phyloP scores from a whole-genome alignment of 345 rosid species.

The Pugionium dolabratum region DNA sequence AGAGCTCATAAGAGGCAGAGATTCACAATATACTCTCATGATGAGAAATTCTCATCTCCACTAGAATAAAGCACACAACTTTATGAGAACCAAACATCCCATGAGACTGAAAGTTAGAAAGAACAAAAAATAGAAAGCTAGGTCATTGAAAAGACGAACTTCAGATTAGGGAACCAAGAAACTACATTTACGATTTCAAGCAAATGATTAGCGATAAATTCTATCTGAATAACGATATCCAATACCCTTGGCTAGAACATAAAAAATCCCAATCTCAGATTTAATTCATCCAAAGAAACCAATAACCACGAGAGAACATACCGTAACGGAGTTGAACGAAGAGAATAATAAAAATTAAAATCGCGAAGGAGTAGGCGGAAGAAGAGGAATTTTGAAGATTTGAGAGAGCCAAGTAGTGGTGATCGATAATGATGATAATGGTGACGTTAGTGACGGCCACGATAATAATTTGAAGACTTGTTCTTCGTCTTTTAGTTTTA shows the following conservation, averaged over 20 bases:
- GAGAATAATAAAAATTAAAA: neutral
- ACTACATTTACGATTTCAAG: neutral
- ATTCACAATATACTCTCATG: neutral
- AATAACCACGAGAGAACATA: conserved; percentile 14
- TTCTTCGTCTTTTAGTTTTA: neutral
- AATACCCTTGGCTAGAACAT: too few species aligned
- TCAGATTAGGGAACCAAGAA: neutral
- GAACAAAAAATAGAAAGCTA: too few species aligned
- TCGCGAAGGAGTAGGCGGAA: conserved; percentile 16
- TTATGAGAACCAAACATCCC: neutral
- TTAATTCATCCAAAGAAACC: neutral
- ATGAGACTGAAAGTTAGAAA: too few species aligned
- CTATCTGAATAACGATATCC: too few species aligned
- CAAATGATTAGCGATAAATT: neutral
- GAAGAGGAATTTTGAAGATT: conserved; percentile 10
- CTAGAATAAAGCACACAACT: neutral
- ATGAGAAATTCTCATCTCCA: neutral
- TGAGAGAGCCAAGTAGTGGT: neutral
- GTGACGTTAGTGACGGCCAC: conserved; percentile 18
- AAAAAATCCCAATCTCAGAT: neutral
- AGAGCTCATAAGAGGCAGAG: neutral
- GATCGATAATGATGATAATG: neutral
- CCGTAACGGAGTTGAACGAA: neutral
- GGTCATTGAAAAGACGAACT: too few species aligned
- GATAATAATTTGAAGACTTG: conserved; percentile 7